These are phyloP conservation scores for Aspergillus kassunensis DNA, from an alignment of 495 filamentous ascomycete species.

Conservation along the genomic window DNA sequence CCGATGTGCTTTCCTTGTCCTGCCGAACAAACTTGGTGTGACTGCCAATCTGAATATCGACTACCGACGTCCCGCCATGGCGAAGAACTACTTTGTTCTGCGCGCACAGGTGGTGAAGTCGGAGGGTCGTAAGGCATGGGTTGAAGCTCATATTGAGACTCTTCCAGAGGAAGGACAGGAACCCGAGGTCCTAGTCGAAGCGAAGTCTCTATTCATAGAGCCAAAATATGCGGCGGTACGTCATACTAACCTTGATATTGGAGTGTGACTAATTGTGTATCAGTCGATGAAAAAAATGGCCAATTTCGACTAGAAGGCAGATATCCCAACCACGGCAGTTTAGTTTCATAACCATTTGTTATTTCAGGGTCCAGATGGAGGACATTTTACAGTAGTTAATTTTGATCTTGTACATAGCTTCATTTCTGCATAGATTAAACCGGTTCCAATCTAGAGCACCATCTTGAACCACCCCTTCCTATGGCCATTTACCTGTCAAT, in stretches of 20 bases:
- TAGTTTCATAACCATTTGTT: background rate
- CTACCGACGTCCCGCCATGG: slow-evolving; percentile 75
- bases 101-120: slow-evolving; percentile 79
- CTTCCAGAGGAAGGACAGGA: slow-evolving; percentile 59
- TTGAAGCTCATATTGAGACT: slow-evolving; percentile 85
- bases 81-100: slow-evolving; percentile 73
- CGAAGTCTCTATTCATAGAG: slow-evolving; percentile 84
- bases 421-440: background rate
- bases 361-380: slow-evolving; percentile 8
- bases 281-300: slow-evolving; percentile 32
- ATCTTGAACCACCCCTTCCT: no score
- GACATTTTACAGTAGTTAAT: background rate
- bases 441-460: background rate
- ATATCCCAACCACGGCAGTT: background rate
- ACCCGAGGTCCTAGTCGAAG: slow-evolving; percentile 67
- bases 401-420: slow-evolving; percentile 15
- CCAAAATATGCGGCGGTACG: slow-evolving; percentile 75
- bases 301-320: slow-evolving; percentile 18
- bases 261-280: slow-evolving; percentile 3
- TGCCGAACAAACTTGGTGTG: slow-evolving; percentile 85
- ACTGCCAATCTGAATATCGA: slow-evolving; percentile 90
- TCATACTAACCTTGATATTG: slow-evolving; percentile 10
- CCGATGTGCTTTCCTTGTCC: slow-evolving; percentile 82
- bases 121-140: slow-evolving; percentile 96
- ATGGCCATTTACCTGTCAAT: no score